Conservation (phyloP, 345 rosid species). For the Gossypium mustelinum region DNA sequence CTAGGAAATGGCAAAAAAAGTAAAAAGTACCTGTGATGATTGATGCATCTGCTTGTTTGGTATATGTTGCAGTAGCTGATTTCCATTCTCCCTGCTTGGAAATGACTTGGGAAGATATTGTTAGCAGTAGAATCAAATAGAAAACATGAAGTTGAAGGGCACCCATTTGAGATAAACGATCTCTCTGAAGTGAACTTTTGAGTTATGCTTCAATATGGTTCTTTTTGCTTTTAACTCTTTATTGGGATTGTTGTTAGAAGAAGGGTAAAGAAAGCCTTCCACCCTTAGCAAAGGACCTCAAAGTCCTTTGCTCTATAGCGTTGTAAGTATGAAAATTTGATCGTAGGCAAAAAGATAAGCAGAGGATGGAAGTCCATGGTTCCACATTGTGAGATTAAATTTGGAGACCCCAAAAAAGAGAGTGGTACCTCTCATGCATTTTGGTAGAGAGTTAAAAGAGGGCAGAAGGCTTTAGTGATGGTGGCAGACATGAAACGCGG, state of each 20-base stretch:
- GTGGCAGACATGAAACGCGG: conserved; percentile 34
- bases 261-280: conserved; percentile 13
- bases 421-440: background rate
- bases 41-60: conserved; percentile 56
- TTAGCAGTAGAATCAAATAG: conserved; percentile 31
- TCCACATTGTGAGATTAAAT: background rate
- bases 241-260: conserved; percentile 22
- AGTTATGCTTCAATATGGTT: conserved; percentile 4
- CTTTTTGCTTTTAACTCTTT: conserved; percentile 6
- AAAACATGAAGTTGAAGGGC: conserved; percentile 32
- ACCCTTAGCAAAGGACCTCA: conserved; percentile 12
- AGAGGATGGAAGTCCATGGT: background rate
- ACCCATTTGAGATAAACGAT: conserved; percentile 31
- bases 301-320: background rate
- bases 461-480: conserved; percentile 6
- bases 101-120: conserved; percentile 24
- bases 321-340: too few relatives aligned
- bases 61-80: conserved; percentile 81
- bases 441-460: background rate
- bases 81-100: conserved; percentile 57
- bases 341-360: too few relatives aligned
- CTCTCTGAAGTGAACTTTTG: conserved; percentile 6
- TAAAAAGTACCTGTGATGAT: conserved; percentile 50
- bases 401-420: too few relatives aligned
- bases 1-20: background rate